Conservation (phyloP, 768 basidiomycete species). For the Lentinula raphanica region DNA sequence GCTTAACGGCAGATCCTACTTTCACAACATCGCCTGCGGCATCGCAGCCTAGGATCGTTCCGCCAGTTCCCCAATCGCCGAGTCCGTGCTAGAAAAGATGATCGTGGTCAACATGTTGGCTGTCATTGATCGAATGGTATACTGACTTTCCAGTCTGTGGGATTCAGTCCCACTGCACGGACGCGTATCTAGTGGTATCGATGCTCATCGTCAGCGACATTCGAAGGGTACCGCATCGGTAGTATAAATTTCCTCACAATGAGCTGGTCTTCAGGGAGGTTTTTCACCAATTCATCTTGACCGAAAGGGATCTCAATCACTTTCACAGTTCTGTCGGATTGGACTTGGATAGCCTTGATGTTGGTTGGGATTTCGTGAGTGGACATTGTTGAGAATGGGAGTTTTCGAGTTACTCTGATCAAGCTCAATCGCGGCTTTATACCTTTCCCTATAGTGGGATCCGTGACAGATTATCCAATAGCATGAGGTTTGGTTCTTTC, state of each 20-base stretch:
- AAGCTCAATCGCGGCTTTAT: background rate
- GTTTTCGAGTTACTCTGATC: no score
- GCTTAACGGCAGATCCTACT: slow-evolving; percentile 6
- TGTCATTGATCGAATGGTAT: no score
- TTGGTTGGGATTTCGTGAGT: background rate
- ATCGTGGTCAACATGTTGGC: background rate
- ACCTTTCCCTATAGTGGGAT: background rate
- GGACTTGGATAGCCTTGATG: slow-evolving; percentile 1
- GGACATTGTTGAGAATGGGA: background rate
- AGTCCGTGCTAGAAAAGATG: background rate
- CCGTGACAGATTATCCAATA: background rate
- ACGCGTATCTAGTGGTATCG: slow-evolving; percentile 5
- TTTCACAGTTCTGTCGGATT: background rate
- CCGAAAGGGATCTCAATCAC: slow-evolving; percentile 3
- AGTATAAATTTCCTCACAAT: background rate
- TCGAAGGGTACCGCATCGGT: no score
- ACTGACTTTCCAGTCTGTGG: slow-evolving; percentile 5
- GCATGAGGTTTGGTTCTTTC: no score
- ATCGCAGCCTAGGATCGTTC: slow-evolving; percentile 3
- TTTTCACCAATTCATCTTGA: slow-evolving; percentile 1
- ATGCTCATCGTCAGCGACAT: no score
- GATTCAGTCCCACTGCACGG: slow-evolving; percentile 5
- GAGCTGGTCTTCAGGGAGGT: slow-evolving; percentile 2
- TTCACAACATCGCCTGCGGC: slow-evolving; percentile 4
- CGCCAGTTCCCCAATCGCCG: slow-evolving; percentile 1